These are phyloP conservation scores for Selenicereus undatus DNA, from an alignment of 148 eudicot species.

Conservation along the genomic window DNA sequence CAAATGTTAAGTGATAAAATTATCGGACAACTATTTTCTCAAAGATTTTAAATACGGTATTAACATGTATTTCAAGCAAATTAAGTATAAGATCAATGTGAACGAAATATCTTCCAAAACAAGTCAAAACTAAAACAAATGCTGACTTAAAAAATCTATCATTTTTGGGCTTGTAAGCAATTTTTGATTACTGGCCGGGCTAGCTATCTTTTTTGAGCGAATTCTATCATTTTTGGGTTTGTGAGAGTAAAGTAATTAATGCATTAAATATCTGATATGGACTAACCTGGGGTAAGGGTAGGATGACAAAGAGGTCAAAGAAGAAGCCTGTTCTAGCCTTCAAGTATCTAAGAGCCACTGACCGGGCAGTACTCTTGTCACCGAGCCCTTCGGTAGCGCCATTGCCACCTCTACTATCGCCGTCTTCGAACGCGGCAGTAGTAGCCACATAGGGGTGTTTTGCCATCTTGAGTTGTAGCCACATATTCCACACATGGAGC, in stretches of 20 bases:
- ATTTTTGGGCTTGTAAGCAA: neutral
- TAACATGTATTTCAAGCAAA: too few relatives aligned
- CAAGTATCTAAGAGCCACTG: slow-evolving; percentile 40
- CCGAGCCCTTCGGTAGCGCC: slow-evolving; percentile 1
- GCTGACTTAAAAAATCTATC: neutral
- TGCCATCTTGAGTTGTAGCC: slow-evolving; percentile 63
- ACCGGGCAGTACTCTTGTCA: slow-evolving; percentile 13
- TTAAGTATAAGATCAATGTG: neutral
- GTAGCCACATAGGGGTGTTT: slow-evolving; percentile 21
- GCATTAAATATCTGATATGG: neutral
- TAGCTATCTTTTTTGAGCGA: neutral
- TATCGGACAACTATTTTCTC: too few relatives aligned
- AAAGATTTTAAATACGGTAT: too few relatives aligned
- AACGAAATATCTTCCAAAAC: neutral
- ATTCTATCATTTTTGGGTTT: neutral
- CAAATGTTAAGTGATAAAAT: too few relatives aligned
- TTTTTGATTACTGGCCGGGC: neutral
- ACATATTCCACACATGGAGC: slow-evolving; percentile 80
- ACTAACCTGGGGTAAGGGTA: slow-evolving; percentile 87
- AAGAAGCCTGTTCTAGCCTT: slow-evolving; percentile 60
- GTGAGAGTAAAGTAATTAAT: neutral
- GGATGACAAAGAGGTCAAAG: slow-evolving; percentile 78
- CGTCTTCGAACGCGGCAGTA: neutral
- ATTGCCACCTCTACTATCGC: neutral
- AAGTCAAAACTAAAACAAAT: neutral